phyloP scores from a whole-genome alignment of 352 stramenopile species.

The Globisporangium carolinianum region DNA sequence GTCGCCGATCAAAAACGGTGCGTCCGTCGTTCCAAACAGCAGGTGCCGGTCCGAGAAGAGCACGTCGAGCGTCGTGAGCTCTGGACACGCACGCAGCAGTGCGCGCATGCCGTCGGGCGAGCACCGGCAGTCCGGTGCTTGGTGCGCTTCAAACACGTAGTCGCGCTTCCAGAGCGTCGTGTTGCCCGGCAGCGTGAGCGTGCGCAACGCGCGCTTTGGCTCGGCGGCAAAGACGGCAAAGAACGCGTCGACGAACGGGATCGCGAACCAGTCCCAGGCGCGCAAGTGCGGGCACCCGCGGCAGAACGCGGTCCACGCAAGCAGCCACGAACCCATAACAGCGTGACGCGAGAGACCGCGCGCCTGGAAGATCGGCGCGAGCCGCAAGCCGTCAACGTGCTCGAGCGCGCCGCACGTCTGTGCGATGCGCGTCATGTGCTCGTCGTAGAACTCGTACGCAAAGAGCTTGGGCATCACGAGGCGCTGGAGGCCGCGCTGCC shows the following conservation, averaged over 20 bases:
- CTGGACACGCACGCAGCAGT: constrained; percentile 18
- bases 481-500: constrained; percentile 13
- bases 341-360: constrained; percentile 19
- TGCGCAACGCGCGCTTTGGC: constrained; percentile 14
- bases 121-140: constrained; percentile 13
- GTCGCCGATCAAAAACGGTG: constrained; percentile 14
- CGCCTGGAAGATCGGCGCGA: constrained; percentile 20
- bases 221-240: constrained; percentile 20
- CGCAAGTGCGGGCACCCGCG: constrained; percentile 15
- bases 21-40: constrained; percentile 15
- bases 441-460: constrained; percentile 21
- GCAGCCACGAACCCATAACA: constrained; percentile 17
- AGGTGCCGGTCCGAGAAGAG: constrained; percentile 22
- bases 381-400: constrained; percentile 17
- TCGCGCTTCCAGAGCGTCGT: constrained; percentile 24
- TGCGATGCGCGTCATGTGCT: constrained; percentile 14
- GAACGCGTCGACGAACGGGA: constrained; percentile 29
- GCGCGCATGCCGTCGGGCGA: constrained; percentile 14
- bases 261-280: constrained; percentile 21
- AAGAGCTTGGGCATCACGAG: constrained; percentile 24
- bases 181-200: constrained; percentile 22
- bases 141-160: constrained; percentile 21
- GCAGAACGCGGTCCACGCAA: constrained; percentile 24
- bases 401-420: constrained; percentile 16
- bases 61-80: constrained; percentile 15